Base-by-base conservation (phyloP, 1,284 basidiomycete species). In the Puccinia novopanici region DNA sequence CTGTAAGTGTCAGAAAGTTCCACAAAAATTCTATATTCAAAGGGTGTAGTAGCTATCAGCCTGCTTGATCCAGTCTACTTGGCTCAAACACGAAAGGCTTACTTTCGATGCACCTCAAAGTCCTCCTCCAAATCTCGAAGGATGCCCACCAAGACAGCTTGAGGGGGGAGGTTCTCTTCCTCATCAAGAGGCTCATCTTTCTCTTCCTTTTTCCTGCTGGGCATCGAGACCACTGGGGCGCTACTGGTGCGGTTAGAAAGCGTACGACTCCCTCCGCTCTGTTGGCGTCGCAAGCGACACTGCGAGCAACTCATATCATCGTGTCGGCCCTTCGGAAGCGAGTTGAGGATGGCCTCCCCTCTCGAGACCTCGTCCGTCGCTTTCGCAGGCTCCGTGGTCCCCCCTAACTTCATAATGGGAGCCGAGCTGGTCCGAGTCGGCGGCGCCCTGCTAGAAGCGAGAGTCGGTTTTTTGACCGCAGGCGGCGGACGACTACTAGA, bases 21-120 rank as follows among this genome's bases (percentile, higher is more conserved):
- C 8, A 74, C 37, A 55, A 80, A 80, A 8, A 80, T 73, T 50
- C 78, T 80, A 24, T n/a, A 37, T 9, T 12, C 22, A 54, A 13
- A n/a, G n/a, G 30, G 30, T 55, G 4, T 8, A 34, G 5, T 24
- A 34, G 13, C 34, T 12, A 59, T 59, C 24, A 57, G 55, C 34
- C 30, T 13, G 27, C 30, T 34, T 59, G 30, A 8, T 34, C 4
- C 17, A 10, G n/a, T 63, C 34, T 15, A 2, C 15, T 24, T 48
- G 50, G 22, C 30, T 37, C 10, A 48, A 54, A 40, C 17, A 55
- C 19, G 54, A 77, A 50, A 27, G 9, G 17, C 78, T 73, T 55
- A 80, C 78, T 74, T 80, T 42, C 71, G 78, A 80, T 80, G 78
- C 19, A 30, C 34, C 50, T 73, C 78, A 55, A 80, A 80, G 63